Conservation (phyloP, 768 basidiomycete genomes). For the Lanmaoa pseudosensibilis region DNA sequence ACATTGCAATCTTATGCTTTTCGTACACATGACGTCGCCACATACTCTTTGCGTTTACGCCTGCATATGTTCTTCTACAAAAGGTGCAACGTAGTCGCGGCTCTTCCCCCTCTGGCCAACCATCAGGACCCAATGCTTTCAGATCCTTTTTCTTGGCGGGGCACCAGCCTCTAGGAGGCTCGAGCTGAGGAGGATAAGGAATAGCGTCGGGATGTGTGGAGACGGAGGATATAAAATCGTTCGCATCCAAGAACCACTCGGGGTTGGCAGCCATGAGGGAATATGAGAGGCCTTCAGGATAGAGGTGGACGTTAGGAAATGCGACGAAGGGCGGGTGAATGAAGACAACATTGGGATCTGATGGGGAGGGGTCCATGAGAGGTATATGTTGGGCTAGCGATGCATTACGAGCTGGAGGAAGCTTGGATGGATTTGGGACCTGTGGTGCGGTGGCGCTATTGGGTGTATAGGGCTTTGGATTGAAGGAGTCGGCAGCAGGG, state of each 20-base stretch:
- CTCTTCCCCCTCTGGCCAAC: conserved; percentile 80
- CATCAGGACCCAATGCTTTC: conserved; percentile 64
- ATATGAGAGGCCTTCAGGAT: conserved; percentile 71
- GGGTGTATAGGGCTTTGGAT: conserved; percentile 63
- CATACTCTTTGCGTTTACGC: conserved; percentile 90
- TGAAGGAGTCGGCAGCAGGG: conserved; percentile 62
- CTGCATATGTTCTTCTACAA: conserved; percentile 79
- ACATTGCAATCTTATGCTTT: conserved; percentile 89
- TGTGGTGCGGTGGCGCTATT: conserved; percentile 24
- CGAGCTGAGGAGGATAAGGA: conserved; percentile 71
- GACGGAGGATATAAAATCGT: conserved; percentile 55
- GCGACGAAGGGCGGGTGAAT: conserved; percentile 71
- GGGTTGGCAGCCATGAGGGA: conserved; percentile 70
- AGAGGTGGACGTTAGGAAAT: conserved; percentile 61
- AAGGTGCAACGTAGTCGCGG: conserved; percentile 82
- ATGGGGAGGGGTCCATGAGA: conserved; percentile 65
- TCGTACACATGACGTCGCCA: conserved; percentile 88
- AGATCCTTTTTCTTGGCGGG: conserved; percentile 81
- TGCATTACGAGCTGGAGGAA: conserved; percentile 29
- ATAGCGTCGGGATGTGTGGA: conserved; percentile 54
- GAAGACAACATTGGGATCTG: conserved; percentile 67
- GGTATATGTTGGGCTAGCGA: conserved; percentile 47
- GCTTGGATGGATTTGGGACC: conserved; percentile 26
- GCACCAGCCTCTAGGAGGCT: conserved; percentile 85
- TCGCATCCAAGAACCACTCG: conserved; percentile 76